Base-by-base conservation (phyloP, 2,329 filamentous ascomycete genomes). In the Monilinia laxa region DNA sequence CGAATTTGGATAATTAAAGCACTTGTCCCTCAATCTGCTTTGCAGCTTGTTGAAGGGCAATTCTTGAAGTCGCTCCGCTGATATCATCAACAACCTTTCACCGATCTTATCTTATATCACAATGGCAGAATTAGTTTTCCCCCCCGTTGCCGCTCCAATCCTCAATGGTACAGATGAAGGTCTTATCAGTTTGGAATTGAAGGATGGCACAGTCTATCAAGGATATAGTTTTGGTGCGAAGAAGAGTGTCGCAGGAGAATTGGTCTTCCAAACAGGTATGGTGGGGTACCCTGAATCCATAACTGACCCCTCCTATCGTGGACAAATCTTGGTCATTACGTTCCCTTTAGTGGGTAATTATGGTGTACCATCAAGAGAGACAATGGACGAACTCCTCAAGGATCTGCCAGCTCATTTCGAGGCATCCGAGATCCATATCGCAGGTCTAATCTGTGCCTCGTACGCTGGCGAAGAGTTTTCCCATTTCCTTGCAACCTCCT, bases 221-320 rank as follows among this genome's bases (percentile, higher is more conserved):
- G 95, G 95, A 74, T 93, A 92, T 83, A 97, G 93, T 85, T 99
- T 99, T 78, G 95, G 95, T 80, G 93, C 94, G 71, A 85, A 92
- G 76, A 97, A 93, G 85, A 97, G 92, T 82, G 88, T 96, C 76
- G 91, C 94, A 72, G 95, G 95, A 79, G 95, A 99, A 84, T 85
- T 99, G 78, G 95, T 99, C 81, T 99, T 99, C 83, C 94, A 98
- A 85, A 99, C 95, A 67, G 95, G 95, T 80, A 97, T 98, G 93
- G 95, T 98, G 74, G 95, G 95, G 76, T 99, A 99, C 79, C 93
- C 95, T 53, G 95, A 99, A 83, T 96, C 90, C 58, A 85, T 95
- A 74, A 94, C 91, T 69, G 91, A 95, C 77, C 91, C 91, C 72
- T 94, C 91, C 60, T 94, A 95, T 80, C 89, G 90, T 60, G 91